Percentiles rank a stretch among this genome's conserved stretches.
These are phyloP conservation scores for Helichrysum umbraculigerum DNA, from an alignment of 129 eudicot species.

Conservation along the genomic window DNA sequence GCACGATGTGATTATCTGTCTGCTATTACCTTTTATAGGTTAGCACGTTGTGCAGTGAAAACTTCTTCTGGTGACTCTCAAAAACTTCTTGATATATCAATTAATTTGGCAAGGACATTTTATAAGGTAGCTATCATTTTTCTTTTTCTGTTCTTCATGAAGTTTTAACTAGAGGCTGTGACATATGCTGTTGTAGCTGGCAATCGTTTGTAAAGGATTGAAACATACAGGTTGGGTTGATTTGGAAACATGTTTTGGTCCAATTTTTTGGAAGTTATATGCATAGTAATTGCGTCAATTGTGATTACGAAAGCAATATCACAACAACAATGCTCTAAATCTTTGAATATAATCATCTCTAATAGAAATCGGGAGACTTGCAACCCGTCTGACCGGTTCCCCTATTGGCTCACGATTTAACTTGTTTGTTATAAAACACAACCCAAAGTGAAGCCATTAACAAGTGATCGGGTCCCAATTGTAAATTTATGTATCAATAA, in stretches of 20 bases:
- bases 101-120: constrained; percentile 83
- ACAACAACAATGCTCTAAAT: neutral
- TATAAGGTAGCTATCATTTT: constrained; percentile 59
- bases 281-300: neutral
- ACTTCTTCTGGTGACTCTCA: constrained; percentile 42
- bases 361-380: neutral
- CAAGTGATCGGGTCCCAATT: neutral
- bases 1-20: constrained; percentile 67
- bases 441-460: neutral
- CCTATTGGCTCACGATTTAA: neutral
- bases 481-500: neutral
- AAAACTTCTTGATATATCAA: constrained; percentile 62
- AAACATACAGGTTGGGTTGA: neutral
- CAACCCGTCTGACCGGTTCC: neutral
- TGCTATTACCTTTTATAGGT: constrained; percentile 67
- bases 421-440: neutral
- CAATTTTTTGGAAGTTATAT: neutral
- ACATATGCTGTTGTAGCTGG: neutral
- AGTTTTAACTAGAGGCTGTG: neutral
- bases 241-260: neutral
- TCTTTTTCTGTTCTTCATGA: constrained; percentile 13
- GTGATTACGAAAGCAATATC: constrained; percentile 1
- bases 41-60: constrained; percentile 67
- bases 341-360: neutral
- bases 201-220: neutral